Percentiles rank a stretch among this genome's conserved stretches.
phyloP scores from a whole-genome alignment of 1,139 yeast species.

The Nakaseomyces sp. region DNA sequence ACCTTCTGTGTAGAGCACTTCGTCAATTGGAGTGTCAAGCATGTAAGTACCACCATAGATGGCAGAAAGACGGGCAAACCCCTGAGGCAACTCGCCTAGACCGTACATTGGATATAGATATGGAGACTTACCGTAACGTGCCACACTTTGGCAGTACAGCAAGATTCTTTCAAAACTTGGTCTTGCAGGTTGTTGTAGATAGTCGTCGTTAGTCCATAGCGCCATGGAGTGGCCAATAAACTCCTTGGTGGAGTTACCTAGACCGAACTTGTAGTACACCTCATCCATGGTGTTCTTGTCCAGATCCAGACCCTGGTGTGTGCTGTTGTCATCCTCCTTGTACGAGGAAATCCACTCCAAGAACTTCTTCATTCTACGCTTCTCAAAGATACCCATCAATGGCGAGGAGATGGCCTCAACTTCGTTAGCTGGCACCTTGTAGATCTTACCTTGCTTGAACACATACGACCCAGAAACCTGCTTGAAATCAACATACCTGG shows the following conservation, averaged over 20 bases:
- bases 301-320: slow-evolving; percentile 81
- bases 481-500: slow-evolving; percentile 91
- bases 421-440: slow-evolving; percentile 91
- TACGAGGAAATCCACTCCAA: slow-evolving; percentile 80
- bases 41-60: slow-evolving; percentile 98
- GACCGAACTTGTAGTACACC: slow-evolving; percentile 78
- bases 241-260: slow-evolving; percentile 89
- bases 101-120: slow-evolving; percentile 95
- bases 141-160: slow-evolving; percentile 81
- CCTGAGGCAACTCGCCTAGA: slow-evolving; percentile 95
- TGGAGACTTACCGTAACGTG: slow-evolving; percentile 93
- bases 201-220: slow-evolving; percentile 87
- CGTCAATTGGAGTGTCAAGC: slow-evolving; percentile 94
- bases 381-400: slow-evolving; percentile 92
- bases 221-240: slow-evolving; percentile 99
- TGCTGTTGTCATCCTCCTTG: slow-evolving; percentile 65
- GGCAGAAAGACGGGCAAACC: slow-evolving; percentile 93
- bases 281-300: slow-evolving; percentile 90
- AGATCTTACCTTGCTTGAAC: slow-evolving; percentile 76
- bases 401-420: slow-evolving; percentile 86
- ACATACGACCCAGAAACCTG: slow-evolving; percentile 94
- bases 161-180: slow-evolving; percentile 83
- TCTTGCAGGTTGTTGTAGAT: slow-evolving; percentile 80
- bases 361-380: slow-evolving; percentile 88
- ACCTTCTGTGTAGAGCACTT: slow-evolving; percentile 64